Evolutionary conservation across 2,329 filamentous ascomycete genomes (phyloP), one percentile per base, ranked within the genome.

Genomic region (Aspergillus neotritici): DNA sequence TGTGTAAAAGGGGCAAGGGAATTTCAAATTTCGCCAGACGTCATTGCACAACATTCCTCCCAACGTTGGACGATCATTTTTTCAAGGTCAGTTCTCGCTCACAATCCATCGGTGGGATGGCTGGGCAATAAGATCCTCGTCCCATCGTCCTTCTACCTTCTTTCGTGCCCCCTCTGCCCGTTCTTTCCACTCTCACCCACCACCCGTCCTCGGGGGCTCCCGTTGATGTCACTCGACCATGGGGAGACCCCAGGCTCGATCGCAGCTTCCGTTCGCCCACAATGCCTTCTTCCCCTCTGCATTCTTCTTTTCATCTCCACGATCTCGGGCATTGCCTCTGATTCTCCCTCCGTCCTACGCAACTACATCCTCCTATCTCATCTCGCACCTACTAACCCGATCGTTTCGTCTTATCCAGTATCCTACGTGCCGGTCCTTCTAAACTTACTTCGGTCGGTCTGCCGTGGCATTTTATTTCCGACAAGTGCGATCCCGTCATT

Each of bases 391-490:
- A 46, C 53, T 54, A 44, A 56, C 47, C 47, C 46, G 43, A 44
- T 50, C 40, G 37, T 39, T 49, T 46, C 36, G 46, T 31, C 40
- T 43, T 46, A 41, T 43, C 44, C 37, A 51, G 47, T 47, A 51
- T 48, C 43, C 48, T 50, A 35, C 40, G 44, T 10, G 41, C 33
- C 32, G n/a, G 44, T 54, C 53, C 50, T 51, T 54, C 55, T 48
- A 53, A 52, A 49, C 40, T 43, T 37, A 44, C 43, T 46, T 41
- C 57, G 54, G 54, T 61, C 56, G 55, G 54, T 49, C 46, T 54
- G 45, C 51, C 54, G n/a, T 55, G 53, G 51, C 50, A 46, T 49
- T 48, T 51, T 52, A 40, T 48, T 52, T 46, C 47, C 50, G 50
- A 56, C 51, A 43, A 55, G 52, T 55, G 56, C 51, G 53, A 54